Percentiles rank a stretch among this genome's conserved stretches.
Evolutionary conservation across 2,329 filamentous ascomycete species (phyloP).

Genomic region (Diaporthe aspalathi): DNA sequence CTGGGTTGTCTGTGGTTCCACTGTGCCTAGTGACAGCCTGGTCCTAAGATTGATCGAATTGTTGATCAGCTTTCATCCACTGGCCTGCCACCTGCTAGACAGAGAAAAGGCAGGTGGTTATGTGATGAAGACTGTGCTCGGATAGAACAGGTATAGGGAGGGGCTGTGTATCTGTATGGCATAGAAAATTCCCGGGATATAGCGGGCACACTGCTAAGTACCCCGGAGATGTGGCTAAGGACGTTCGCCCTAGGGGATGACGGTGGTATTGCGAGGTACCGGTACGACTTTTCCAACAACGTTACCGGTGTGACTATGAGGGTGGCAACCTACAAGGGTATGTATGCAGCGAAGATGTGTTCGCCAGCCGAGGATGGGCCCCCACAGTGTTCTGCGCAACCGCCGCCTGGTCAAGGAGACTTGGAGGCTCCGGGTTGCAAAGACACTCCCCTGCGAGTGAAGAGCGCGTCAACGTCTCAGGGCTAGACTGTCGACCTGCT

Average conservation of each 20-base stretch:
- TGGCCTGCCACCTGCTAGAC: constrained; percentile 11
- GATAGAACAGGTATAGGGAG: constrained; percentile 20
- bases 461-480: constrained; percentile 2
- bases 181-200: constrained; percentile 13
- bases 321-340: constrained; percentile 32
- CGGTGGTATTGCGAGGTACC: constrained; percentile 28
- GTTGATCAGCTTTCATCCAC: constrained; percentile 16
- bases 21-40: constrained; percentile 31
- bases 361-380: constrained; percentile 21
- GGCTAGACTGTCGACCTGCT: neutral
- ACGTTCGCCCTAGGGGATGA: constrained; percentile 7
- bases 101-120: constrained; percentile 1
- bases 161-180: constrained; percentile 28
- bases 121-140: constrained; percentile 26
- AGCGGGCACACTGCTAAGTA: constrained; percentile 24
- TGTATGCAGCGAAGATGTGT: constrained; percentile 29
- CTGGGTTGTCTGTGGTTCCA: constrained; percentile 34
- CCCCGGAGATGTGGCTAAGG: constrained; percentile 21
- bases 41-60: constrained; percentile 20
- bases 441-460: neutral
- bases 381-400: constrained; percentile 26
- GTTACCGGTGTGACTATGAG: constrained; percentile 33
- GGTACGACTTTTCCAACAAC: constrained; percentile 28
- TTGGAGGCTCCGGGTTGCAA: constrained; percentile 7
- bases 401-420: constrained; percentile 15